Evolutionary conservation across 768 basidiomycete species (phyloP).

Genomic region (Vararia minispora): DNA sequence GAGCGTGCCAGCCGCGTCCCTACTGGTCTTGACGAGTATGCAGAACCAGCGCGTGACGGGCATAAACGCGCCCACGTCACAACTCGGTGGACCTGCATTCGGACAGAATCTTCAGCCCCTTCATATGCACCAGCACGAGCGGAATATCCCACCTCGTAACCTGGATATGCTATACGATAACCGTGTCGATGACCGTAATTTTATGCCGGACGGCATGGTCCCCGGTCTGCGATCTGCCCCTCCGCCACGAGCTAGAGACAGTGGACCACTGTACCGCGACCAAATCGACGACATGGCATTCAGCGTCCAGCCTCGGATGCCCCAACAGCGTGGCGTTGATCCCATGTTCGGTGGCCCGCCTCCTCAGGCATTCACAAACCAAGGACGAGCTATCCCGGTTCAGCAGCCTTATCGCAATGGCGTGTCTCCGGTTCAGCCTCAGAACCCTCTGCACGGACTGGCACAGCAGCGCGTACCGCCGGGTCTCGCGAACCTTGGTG

Average conservation of each 20-base stretch:
- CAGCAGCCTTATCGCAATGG: constrained; percentile 58
- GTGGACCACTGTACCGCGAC: constrained; percentile 41
- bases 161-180: constrained; percentile 65
- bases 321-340: constrained; percentile 40
- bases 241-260: constrained; percentile 50
- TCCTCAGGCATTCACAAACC: constrained; percentile 42
- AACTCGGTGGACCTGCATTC: too few species aligned
- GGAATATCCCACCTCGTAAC: constrained; percentile 32
- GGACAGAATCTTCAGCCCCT: constrained; percentile 27
- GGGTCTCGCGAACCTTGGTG: constrained; percentile 73
- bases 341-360: constrained; percentile 43
- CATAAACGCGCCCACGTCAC: constrained; percentile 1
- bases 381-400: constrained; percentile 30
- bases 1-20: constrained; percentile 12
- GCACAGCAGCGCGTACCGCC: constrained; percentile 61
- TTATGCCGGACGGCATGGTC: constrained; percentile 79
- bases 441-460: constrained; percentile 31
- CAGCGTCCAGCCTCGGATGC: constrained; percentile 40
- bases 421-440: constrained; percentile 48
- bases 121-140: constrained; percentile 21
- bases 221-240: constrained; percentile 66
- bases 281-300: constrained; percentile 54
- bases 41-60: constrained; percentile 14
- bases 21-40: constrained; percentile 1
- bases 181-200: constrained; percentile 63